Conservation (phyloP, 2,329 filamentous ascomycete genomes). For the Fusarium sp. region DNA sequence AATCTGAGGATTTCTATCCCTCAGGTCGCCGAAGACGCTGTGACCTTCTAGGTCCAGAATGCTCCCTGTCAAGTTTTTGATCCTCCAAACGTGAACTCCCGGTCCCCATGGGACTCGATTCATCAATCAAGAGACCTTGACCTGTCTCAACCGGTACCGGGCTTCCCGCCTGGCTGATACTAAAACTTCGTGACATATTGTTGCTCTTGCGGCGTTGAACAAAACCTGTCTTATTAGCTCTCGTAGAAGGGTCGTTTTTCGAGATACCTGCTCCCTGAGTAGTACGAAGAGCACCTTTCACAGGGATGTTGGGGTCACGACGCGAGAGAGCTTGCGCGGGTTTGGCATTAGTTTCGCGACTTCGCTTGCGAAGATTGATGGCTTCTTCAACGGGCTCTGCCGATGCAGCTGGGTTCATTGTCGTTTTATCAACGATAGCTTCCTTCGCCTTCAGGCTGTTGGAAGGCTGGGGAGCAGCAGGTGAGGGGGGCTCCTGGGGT, state of each 20-base stretch:
- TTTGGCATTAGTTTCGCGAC: neutral
- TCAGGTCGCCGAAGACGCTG: constrained; percentile 12
- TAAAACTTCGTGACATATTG: constrained; percentile 38
- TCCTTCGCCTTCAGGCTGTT: neutral
- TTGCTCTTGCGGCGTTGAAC: constrained; percentile 13
- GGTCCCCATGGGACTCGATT: neutral
- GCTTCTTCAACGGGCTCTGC: neutral
- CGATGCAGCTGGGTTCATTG: neutral
- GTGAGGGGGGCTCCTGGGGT: neutral
- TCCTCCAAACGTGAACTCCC: neutral
- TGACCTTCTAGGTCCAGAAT: constrained; percentile 13
- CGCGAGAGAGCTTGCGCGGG: constrained; percentile 5
- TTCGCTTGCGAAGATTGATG: neutral
- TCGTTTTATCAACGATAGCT: neutral
- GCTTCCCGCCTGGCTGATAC: constrained; percentile 43
- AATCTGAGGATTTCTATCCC: constrained; percentile 21
- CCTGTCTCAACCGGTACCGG: constrained; percentile 31
- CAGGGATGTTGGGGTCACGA: constrained; percentile 23
- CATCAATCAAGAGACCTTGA: neutral
- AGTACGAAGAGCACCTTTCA: neutral
- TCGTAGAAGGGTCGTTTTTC: neutral
- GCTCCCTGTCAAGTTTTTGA: neutral
- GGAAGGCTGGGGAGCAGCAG: neutral
- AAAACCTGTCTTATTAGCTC: neutral
- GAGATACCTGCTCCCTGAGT: neutral